Conservation (phyloP, 176 grass and related monocot species). For the Eleusine indica region DNA sequence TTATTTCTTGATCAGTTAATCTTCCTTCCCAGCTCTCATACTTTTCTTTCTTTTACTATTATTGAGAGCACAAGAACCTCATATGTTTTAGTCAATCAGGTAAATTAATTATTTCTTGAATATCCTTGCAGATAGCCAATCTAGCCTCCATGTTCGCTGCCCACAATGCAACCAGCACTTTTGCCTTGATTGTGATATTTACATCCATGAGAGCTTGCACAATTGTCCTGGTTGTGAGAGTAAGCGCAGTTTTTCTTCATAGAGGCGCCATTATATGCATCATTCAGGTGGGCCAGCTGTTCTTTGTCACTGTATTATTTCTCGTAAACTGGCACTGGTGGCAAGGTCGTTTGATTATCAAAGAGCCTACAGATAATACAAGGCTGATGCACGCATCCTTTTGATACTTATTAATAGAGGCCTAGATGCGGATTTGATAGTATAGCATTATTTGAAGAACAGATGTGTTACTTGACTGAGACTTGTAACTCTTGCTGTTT, state of each 20-base stretch:
- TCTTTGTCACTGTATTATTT: constrained; percentile 5
- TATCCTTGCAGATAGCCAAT: constrained; percentile 54
- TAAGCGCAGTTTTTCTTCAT: constrained; percentile 37
- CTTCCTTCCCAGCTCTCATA: not conserved
- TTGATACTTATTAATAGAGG: constrained; percentile 19
- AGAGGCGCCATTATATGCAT: constrained; percentile 15
- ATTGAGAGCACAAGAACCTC: not conserved
- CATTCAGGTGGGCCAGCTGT: constrained; percentile 8
- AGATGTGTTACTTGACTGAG: constrained; percentile 15
- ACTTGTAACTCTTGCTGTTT: constrained; percentile 30
- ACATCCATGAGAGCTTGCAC: constrained; percentile 98
- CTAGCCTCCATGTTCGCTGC: constrained; percentile 65
- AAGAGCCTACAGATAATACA: constrained; percentile 37
- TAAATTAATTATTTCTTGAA: constrained; percentile 27
- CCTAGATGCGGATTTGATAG: not conserved
- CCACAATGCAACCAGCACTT: constrained; percentile 88
- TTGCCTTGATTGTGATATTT: constrained; percentile 97
- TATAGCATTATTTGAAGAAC: constrained; percentile 11
- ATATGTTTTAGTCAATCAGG: not conserved
- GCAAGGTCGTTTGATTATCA: constrained; percentile 15
- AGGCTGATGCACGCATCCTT: constrained; percentile 5
- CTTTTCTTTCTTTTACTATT: not conserved
- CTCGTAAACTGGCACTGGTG: not conserved
- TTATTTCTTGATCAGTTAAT: not conserved
- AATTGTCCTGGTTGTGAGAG: constrained; percentile 98